Evolutionary conservation across 306 rosid genomes (phyloP), one percentile per base, ranked within the genome.

Genomic region (Canavalia ensiformis): DNA sequence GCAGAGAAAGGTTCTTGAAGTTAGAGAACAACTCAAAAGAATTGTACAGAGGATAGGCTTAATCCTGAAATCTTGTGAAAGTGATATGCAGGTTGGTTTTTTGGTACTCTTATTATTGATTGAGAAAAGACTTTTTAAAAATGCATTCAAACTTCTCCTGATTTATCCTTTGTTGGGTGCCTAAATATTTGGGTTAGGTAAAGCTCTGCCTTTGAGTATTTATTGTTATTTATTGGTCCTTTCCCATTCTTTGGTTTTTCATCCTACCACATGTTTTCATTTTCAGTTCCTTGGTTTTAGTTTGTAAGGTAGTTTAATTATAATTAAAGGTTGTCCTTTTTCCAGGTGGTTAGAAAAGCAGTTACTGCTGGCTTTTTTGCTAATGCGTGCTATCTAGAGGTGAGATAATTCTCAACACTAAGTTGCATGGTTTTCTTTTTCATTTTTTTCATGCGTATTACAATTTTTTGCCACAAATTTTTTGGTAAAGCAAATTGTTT

Each of bases 11-110:
- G 97, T 93, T 52, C 68, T 91, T 74, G 99, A 95, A 88, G 85
- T 93, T 79, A 90, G 99, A 87, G 97, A 86, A 75, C 99, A 95
- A 81, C 97, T 95, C 81, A 89, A 85, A 87, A 87, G 92, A 89
- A 89, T 87, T 75, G 95, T 94, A 31, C 92, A 91, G 83, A 92
- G 97, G 87, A 79, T 95, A 75, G 97, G 97, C 86, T 67, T 95
- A 55, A 83, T 69, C 83, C 82, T 93, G 58, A 92, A 90, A 87
- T 92, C 95, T 54, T 89, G 94, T 77, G 95, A 88, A 68, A 82
- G 91, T 83, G 94, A 95, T 81, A 87, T 87, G 54, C 89, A 78
- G 92, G 99, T 91, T 75, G 72, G 63, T 72, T 52, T 79, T 74
- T 4, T 41, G 44, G 70, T 60, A 49, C 39, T 7, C 4, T 50